Evolutionary conservation across 768 basidiomycete genomes (phyloP), one percentile per base, ranked within the genome.

Genomic region (Agrocybe pediades): DNA sequence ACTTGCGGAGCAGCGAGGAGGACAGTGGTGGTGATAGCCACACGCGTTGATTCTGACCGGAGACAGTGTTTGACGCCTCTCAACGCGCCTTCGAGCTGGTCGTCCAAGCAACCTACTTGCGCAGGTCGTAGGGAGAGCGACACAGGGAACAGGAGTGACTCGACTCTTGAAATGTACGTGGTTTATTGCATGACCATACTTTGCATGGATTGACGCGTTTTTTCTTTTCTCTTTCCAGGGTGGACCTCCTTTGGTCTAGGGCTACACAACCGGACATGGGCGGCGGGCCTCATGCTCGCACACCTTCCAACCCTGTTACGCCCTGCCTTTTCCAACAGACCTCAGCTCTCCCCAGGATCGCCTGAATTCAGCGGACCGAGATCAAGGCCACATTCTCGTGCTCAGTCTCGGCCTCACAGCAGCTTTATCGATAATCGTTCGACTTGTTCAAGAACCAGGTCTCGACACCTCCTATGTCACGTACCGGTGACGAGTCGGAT

Each of bases 21-120:
- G 62, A 55, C 63, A 58, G 11, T 61, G 71, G 49, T 43, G 52
- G 47, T 13, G 41, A 55, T 41, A 45, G 53, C 9, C 57, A 61
- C 42, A 42, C 57, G 8, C 78, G 88, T 92, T 58, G 90, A 92
- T 61, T 76, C 81, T 0, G 80, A 86, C 41, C 77, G 80, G 25
- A 72, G 91, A 54, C 89, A 90, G 64, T 81, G 91, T 17, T 78
- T 87, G 8, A 84, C 84, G 0, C 91, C 90, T 0, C 70, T 91
- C 2, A 72, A 68, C 49, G 73, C 67, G 1, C 91, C 91, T 0
- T 90, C 90, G 2, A 91, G 87, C 60, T 92, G 90, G 87, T 64
- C 80, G n/a, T n/a, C n/a, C 24, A 86, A 83, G 56, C 81, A 87
- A 2, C 88, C 88, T 3, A 71, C 75, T 13, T 88, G 89, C 13